Base-by-base conservation (phyloP, 371 early-diverging fungal genomes). In the Saksenaea oblongispora region DNA sequence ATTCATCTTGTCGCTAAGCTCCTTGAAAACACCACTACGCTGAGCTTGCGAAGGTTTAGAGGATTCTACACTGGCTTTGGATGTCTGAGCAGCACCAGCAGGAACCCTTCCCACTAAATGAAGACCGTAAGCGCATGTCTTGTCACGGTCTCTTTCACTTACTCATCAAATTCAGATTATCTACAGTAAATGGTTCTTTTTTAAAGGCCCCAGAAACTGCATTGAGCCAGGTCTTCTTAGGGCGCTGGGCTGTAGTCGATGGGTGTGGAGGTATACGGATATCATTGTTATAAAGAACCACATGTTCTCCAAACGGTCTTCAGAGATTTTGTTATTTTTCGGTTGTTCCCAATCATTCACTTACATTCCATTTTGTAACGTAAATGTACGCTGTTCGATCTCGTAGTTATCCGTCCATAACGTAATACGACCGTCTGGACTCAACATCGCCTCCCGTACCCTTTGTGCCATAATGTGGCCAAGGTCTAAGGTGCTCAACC, bases 161-260 rank as follows among this genome's bases (percentile, higher is more conserved):
- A 86, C 86, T 78, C 22, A 84, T 36, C 27, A 67, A 58, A 72
- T 86, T 79, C 28, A 86, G 39, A 59, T 86, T 84, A 18, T 62
- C 44, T 17, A 83, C 61, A 15, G 77, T 80, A 3, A 84, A 59
- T 0, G 77, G 62, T 5, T 82, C 84, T 39, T 76, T 77, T 41
- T 69, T 70, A 36, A 79, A 78, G 5, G 75, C 73, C 10, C 76
- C 72, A 14, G 78, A 65, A 5, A 84, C 84, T n/a, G 83, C 70
- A 56, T 75, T 78, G 1, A 84, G 62, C 72, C 75, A 77, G n/a
- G 81, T 70, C 27, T 73, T 74, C 54, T 78, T 77, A 8, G 63
- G 37, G 44, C 68, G 61, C 27, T 71, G 66, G 11, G 68, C 27
- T 35, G 62, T 34, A 15, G 36, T 17, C 9, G 75, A 64, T 17